Percentiles rank a stretch among this genome's conserved stretches.
phyloP scores from a whole-genome alignment of 1,284 basidiomycete genomes.

The Malassezia furfur region DNA sequence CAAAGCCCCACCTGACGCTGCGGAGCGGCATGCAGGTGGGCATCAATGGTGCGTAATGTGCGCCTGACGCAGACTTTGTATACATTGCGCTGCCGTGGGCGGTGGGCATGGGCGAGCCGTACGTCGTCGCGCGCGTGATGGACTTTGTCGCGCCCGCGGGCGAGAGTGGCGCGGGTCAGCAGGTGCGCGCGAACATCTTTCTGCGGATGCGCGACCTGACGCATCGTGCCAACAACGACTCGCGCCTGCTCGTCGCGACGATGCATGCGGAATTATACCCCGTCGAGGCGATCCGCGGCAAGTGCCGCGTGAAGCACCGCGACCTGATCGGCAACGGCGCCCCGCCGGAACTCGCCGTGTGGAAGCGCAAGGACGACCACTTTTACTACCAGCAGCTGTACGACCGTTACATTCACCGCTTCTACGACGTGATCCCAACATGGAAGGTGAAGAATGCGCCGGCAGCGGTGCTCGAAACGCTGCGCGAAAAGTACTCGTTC shows the following conservation, averaged over 20 bases:
- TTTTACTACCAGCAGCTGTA: slow-evolving; percentile 90
- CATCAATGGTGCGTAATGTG: slow-evolving; percentile 31
- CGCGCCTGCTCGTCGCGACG: slow-evolving; percentile 77
- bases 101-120: slow-evolving; percentile 72
- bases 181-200: slow-evolving; percentile 79
- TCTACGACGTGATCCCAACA: slow-evolving; percentile 87
- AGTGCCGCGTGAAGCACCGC: slow-evolving; percentile 83
- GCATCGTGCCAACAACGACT: slow-evolving; percentile 73
- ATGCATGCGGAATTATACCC: slow-evolving; percentile 92
- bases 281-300: slow-evolving; percentile 76
- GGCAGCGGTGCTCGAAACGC: slow-evolving; percentile 45
- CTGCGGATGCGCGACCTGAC: slow-evolving; percentile 81
- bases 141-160: slow-evolving; percentile 72
- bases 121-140: slow-evolving; percentile 88
- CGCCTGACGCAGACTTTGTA: slow-evolving; percentile 14
- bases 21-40: slow-evolving; percentile 32
- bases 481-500: slow-evolving; percentile 80
- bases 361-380: slow-evolving; percentile 86
- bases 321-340: slow-evolving; percentile 64
- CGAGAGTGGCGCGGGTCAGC: slow-evolving; percentile 50
- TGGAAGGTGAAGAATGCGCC: slow-evolving; percentile 69
- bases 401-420: slow-evolving; percentile 95
- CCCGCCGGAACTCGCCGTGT: slow-evolving; percentile 68
- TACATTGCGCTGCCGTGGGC: slow-evolving; percentile 87
- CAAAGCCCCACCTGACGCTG: slow-evolving; percentile 14